Percentiles rank a stretch among this genome's conserved stretches.
Evolutionary conservation across 2,329 filamentous ascomycete species (phyloP).

Genomic region (Fusarium sublunatum): DNA sequence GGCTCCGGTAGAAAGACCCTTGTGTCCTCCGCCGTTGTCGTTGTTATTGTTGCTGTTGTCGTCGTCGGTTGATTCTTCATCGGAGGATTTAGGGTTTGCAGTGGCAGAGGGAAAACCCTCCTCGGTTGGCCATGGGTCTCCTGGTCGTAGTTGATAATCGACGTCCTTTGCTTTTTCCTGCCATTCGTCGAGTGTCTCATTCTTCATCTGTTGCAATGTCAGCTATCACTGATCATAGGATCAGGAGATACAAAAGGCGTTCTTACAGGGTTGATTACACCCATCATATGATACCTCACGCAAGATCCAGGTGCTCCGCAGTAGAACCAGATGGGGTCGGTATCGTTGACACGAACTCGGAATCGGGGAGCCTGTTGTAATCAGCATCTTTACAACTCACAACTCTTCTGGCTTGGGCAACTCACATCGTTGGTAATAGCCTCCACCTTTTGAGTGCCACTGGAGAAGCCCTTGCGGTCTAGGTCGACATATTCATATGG

Average conservation of each 20-base stretch:
- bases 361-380: slow-evolving; percentile 55
- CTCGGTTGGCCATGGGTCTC: slow-evolving; percentile 66
- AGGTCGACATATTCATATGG: slow-evolving; percentile 66
- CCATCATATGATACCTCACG: slow-evolving; percentile 74
- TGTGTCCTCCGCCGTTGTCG: background rate
- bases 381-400: slow-evolving; percentile 11
- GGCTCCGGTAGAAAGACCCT: slow-evolving; percentile 54
- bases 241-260: background rate
- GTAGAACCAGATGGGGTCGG: slow-evolving; percentile 75
- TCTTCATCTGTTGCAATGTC: slow-evolving; percentile 54
- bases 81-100: slow-evolving; percentile 1
- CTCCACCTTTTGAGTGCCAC: slow-evolving; percentile 60
- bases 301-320: slow-evolving; percentile 76
- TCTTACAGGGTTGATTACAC: slow-evolving; percentile 76
- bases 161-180: slow-evolving; percentile 59
- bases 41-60: background rate
- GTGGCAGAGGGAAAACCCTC: slow-evolving; percentile 41
- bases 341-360: slow-evolving; percentile 65
- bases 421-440: slow-evolving; percentile 60
- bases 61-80: slow-evolving; percentile 21
- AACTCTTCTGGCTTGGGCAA: background rate
- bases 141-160: slow-evolving; percentile 65
- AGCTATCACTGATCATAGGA: background rate
- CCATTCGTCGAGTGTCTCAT: slow-evolving; percentile 61
- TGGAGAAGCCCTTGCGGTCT: slow-evolving; percentile 65